Evolutionary conservation across 179 eudicot genomes (phyloP), one percentile per base, ranked within the genome.

Genomic region (Amaranthus tricolor): DNA sequence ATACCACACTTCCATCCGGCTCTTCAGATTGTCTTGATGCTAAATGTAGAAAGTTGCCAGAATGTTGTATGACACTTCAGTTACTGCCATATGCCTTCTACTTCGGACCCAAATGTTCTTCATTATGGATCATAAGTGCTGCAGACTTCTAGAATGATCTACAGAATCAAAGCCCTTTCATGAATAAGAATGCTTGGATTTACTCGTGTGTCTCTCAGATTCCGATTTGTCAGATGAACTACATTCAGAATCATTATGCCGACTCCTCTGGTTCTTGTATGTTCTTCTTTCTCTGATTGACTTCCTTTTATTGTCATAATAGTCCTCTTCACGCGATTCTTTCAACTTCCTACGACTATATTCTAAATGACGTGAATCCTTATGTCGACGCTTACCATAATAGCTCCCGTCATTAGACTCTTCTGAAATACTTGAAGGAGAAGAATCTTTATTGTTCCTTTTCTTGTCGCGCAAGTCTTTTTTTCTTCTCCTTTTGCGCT

Each of bases 171-270:
- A 76, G 57, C 58, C 70, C 43, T 83, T 82, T 49, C 81, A 66
- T 31, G 80, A 72, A 53, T 76, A 75, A 76, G 72, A 63, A 66
- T 58, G 77, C 66, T 65, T 67, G 78, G 72, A 77, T 47, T 74
- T 61, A 54, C 82, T 73, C 53, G 62, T 65, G 55, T 63, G 82
- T 82, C 82, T 73, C 58, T 74, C 70, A 12, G 65, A 55, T 16
- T 81, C 86, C 40, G 80, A 72, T 59, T 47, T 59, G 12, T 82
- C 83, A 4, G 89, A 82, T 65, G 85, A 68, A 77, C 82, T 78
- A 65, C 66, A 80, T 53, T 55, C 61, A 9, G 66, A 51, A 54
- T 71, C 69, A 63, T 74, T 51, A 47, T 66, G 19, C 43, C 13
- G 44, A 24, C 55, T 77, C 49, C 45, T 65, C 40, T n/a, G 20